Evolutionary conservation across 2,329 filamentous ascomycete species (phyloP), one percentile per base, ranked within the genome.

Genomic region (Scortechinia acanthostroma): DNA sequence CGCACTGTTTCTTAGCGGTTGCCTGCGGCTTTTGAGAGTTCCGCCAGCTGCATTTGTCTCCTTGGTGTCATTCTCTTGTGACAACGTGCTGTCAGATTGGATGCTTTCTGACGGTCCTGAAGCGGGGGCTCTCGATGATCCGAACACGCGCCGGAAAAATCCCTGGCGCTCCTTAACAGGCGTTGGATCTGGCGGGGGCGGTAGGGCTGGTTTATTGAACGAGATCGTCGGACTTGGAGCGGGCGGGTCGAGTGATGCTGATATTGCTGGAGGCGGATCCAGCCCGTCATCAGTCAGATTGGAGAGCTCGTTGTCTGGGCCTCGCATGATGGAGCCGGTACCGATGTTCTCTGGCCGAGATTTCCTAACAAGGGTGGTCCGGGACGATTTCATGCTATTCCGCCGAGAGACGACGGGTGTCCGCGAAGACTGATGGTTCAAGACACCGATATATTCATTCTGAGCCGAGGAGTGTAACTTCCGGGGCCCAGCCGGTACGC

Each of bases 61-160:
- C n/a, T 30, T 30, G 35, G 20, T 6, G 6, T 40, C 35, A 40
- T 40, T 40, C 6, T 40, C 35, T 10, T 40, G 35, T 13, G 6
- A 17, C 25, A n/a, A 30, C 25, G n/a, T 30, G n/a, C n/a, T n/a
- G n/a, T n/a, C n/a, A 40, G 14, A 40, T 40, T 13, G 20, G 6
- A 40, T 6, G 35, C 20, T 17, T 15, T 19, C 17, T 15, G 35
- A 6, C 17, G 28, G 21, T 44, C 25, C 21, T 35, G 37, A 37
- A 6, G 44, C 22, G 25, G 49, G 20, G 35, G 6, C 42, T 33
- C 49, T 40, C 10, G 35, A 10, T 30, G 25, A 10, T 6, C 35
- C 35, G 20, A 85, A 84, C 1, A 86, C 78, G 45, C 81, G 72
- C 49, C 78, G 72, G 62, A 86, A 85, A 61, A 86, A 85, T n/a